Percentiles rank a stretch among this genome's conserved stretches.
phyloP scores from a whole-genome alignment of 2,329 filamentous ascomycete species.

The Bipolaris cookei region DNA sequence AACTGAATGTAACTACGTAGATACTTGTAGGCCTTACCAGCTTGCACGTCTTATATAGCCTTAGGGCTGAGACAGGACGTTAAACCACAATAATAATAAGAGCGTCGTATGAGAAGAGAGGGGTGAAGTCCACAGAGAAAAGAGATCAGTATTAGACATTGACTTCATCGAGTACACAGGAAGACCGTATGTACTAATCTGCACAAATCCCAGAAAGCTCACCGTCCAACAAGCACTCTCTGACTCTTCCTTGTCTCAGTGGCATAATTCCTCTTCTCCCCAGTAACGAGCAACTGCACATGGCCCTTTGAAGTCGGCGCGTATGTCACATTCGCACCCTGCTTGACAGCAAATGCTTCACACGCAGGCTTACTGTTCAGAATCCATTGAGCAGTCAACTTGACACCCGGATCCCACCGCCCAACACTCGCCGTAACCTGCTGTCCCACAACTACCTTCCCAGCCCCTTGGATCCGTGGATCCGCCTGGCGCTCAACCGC shows the following conservation, averaged over 20 bases:
- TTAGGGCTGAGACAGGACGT: too few relatives aligned
- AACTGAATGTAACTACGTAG: too few relatives aligned
- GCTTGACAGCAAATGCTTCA: slow-evolving; percentile 32
- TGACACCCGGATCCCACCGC: slow-evolving; percentile 49
- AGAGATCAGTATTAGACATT: not conserved
- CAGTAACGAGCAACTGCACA: slow-evolving; percentile 25
- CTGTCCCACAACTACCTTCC: slow-evolving; percentile 12
- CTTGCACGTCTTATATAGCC: too few relatives aligned
- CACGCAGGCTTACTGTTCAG: slow-evolving; percentile 34
- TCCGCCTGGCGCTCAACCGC: slow-evolving; percentile 42
- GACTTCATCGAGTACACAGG: not conserved
- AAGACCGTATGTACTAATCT: not conserved
- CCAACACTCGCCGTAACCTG: slow-evolving; percentile 33
- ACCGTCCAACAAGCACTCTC: slow-evolving; percentile 10
- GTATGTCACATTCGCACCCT: slow-evolving; percentile 29
- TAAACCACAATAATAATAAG: too few relatives aligned
- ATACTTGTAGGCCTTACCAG: too few relatives aligned
- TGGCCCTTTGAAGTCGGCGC: slow-evolving; percentile 16
- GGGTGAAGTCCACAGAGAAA: too few relatives aligned
- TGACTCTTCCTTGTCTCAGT: slow-evolving; percentile 33
- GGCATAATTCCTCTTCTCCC: slow-evolving; percentile 29
- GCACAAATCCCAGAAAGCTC: not conserved
- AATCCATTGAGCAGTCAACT: slow-evolving; percentile 44
- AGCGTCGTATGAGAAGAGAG: too few relatives aligned
- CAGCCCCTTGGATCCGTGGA: slow-evolving; percentile 24